Base-by-base conservation (phyloP, 2,329 filamentous ascomycete species). In the Fusarium begoniae region DNA sequence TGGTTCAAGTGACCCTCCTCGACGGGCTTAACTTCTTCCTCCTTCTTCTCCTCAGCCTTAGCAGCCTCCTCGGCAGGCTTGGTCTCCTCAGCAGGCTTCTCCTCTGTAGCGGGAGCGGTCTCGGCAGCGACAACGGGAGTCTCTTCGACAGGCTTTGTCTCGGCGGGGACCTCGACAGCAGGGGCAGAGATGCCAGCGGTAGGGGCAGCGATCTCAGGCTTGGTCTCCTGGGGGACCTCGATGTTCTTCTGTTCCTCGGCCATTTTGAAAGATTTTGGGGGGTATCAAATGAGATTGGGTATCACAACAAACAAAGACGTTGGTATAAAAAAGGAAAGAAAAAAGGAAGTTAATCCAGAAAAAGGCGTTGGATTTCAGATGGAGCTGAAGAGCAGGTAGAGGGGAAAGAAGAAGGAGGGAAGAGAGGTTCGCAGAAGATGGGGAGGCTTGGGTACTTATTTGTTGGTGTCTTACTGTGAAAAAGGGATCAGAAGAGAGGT, bases 1-100 rank as follows among this genome's bases (percentile, higher is more conserved):
- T 97, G 94, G 83, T 93, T 93, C 61, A 98, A 90, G 78, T 90
- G 87, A 72, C 95, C 96, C 84, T 97, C 95, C 82, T 93, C 92
- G 72, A 96, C 88, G 71, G 93, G 92, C 85, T 91, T 91, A 60
- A 86, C 84, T 81, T 89, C 89, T 72, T 90, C 89, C 74, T 87
- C 84, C 78, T 85, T 84, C 78, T 81, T 82, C 40, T 83, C 81
- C 80, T 85, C 84, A 22, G 82, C 77, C 45, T 84, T 83, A 40
- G 79, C 81, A 40, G 83, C 73, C 67, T 85, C 83, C 72, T 85
- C 84, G 55, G 77, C 81, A 38, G 87, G 82, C 63, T 84, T 83
- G 74, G 81, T 81, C 79, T 86, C 85, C 73, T 84, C 83, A 50
- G 81, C 81, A 73, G 84, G 81, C 78, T 83, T 82, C 66, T 86